These are phyloP conservation scores for Penicillium fimorum DNA, from an alignment of 495 filamentous ascomycete species.

Conservation along the genomic window DNA sequence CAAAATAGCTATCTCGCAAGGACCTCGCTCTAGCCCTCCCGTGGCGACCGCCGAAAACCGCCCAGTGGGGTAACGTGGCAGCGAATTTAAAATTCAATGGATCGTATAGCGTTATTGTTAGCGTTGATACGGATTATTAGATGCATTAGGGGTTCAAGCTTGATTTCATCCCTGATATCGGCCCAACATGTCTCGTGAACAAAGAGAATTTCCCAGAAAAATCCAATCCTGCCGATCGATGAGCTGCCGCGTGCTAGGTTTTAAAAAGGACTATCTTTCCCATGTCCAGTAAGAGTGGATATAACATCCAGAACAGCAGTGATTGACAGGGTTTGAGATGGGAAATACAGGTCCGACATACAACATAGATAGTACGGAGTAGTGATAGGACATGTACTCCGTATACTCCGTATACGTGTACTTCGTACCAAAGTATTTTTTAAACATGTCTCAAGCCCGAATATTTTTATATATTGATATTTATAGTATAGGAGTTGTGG, in stretches of 20 bases:
- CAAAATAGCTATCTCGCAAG: conserved; percentile 2
- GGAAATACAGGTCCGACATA: not conserved
- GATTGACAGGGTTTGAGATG: conserved; percentile 21
- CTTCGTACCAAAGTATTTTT: too few relatives aligned
- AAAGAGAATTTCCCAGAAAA: not conserved
- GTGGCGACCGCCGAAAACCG: conserved; percentile 10
- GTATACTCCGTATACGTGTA: too few relatives aligned
- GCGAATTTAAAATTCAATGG: not conserved
- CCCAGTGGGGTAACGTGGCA: conserved; percentile 13
- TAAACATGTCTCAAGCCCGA: conserved; percentile 8
- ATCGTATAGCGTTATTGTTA: conserved; percentile 8
- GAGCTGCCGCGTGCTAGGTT: not conserved
- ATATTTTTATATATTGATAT: not conserved
- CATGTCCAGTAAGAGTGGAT: conserved; percentile 4
- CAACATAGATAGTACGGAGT: too few relatives aligned
- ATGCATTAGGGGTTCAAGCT: not conserved
- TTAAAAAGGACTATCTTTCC: conserved; percentile 5
- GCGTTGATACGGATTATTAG: conserved; percentile 3
- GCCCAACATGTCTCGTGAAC: conserved; percentile 7
- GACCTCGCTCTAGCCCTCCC: conserved; percentile 12
- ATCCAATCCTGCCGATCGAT: conserved; percentile 6
- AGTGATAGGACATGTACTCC: too few relatives aligned
- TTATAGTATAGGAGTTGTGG: conserved; percentile 5
- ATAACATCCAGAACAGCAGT: conserved; percentile 11
- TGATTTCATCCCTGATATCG: conserved; percentile 1